Conservation (phyloP, 2,329 filamentous ascomycete genomes). For the Pseudogymnoascus verrucosus region DNA sequence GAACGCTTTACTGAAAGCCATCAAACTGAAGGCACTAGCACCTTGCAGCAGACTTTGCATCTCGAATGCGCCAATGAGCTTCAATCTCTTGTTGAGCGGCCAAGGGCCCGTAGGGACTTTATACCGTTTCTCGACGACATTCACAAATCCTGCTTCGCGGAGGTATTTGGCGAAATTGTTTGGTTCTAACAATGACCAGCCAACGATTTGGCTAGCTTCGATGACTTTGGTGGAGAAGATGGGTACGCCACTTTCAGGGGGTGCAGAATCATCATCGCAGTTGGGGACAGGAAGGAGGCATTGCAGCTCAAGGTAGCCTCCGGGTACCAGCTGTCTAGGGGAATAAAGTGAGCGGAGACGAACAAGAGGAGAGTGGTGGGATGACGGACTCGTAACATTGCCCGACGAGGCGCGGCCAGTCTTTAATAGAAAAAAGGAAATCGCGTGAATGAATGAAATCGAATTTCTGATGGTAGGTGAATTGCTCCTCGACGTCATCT, state of each 20-base stretch:
- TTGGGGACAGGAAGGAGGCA: background rate
- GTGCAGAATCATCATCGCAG: slow-evolving; percentile 10
- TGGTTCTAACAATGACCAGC: background rate
- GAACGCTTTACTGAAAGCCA: slow-evolving; percentile 15
- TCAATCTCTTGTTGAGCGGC: slow-evolving; percentile 16
- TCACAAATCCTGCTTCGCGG: slow-evolving; percentile 16
- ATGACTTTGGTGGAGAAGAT: slow-evolving; percentile 32
- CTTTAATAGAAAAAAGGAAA: slow-evolving; percentile 25
- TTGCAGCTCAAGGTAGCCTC: slow-evolving; percentile 12
- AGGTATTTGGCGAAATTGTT: slow-evolving; percentile 23
- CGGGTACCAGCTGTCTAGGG: slow-evolving; percentile 8
- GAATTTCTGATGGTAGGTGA: slow-evolving; percentile 39
- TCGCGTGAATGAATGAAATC: slow-evolving; percentile 44
- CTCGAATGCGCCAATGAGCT: slow-evolving; percentile 18
- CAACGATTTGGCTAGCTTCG: slow-evolving; percentile 22
- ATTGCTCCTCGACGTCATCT: slow-evolving; percentile 43
- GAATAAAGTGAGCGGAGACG: background rate
- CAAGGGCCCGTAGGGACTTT: slow-evolving; percentile 17
- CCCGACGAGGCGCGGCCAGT: slow-evolving; percentile 11
- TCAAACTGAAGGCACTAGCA: slow-evolving; percentile 15
- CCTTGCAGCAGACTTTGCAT: slow-evolving; percentile 16
- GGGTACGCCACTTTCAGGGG: background rate
- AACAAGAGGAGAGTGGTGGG: background rate
- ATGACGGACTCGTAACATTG: slow-evolving; percentile 9
- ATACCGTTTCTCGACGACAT: slow-evolving; percentile 15